phyloP scores from a whole-genome alignment of 805 yeast species.

The Metschnikowia drakensbergensis region DNA sequence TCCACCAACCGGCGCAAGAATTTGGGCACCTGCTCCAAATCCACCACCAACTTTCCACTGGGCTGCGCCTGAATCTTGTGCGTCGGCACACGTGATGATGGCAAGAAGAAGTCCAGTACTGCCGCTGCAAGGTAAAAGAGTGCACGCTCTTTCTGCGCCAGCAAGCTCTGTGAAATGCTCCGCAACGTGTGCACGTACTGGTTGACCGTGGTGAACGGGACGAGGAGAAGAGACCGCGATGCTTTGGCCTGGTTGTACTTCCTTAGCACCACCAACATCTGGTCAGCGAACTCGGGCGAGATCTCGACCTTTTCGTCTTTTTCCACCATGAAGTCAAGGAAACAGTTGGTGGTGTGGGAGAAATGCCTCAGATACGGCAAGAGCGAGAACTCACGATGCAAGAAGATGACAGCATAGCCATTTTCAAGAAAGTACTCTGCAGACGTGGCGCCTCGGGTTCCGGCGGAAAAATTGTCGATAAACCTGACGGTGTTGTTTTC shows the following conservation, averaged over 20 bases:
- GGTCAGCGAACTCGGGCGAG: slow-evolving; percentile 53
- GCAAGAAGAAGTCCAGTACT: slow-evolving; percentile 93
- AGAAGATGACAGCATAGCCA: slow-evolving; percentile 88
- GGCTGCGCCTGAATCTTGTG: slow-evolving; percentile 90
- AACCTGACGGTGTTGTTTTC: slow-evolving; percentile 96
- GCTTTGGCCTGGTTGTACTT: slow-evolving; percentile 52
- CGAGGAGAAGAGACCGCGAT: slow-evolving; percentile 51
- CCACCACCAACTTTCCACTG: slow-evolving; percentile 74
- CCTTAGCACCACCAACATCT: slow-evolving; percentile 56
- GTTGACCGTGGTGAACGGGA: slow-evolving; percentile 93
- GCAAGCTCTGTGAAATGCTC: slow-evolving; percentile 57
- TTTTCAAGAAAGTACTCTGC: slow-evolving; percentile 85
- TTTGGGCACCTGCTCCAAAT: slow-evolving; percentile 94
- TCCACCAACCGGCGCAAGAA: slow-evolving; percentile 84
- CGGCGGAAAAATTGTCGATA: slow-evolving; percentile 95
- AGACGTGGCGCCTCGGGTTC: slow-evolving; percentile 94
- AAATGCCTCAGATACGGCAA: slow-evolving; percentile 91
- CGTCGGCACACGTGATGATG: slow-evolving; percentile 78
- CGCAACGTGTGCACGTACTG: slow-evolving; percentile 86
- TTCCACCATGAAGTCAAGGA: slow-evolving; percentile 76
- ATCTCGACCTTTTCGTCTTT: slow-evolving; percentile 56
- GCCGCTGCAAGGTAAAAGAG: slow-evolving; percentile 94
- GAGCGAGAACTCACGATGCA: slow-evolving; percentile 88
- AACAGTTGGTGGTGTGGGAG: slow-evolving; percentile 78
- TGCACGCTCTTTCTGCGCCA: slow-evolving; percentile 52